phyloP scores from a whole-genome alignment of 2,329 filamentous ascomycete genomes.

The Colletotrichum scovillei region DNA sequence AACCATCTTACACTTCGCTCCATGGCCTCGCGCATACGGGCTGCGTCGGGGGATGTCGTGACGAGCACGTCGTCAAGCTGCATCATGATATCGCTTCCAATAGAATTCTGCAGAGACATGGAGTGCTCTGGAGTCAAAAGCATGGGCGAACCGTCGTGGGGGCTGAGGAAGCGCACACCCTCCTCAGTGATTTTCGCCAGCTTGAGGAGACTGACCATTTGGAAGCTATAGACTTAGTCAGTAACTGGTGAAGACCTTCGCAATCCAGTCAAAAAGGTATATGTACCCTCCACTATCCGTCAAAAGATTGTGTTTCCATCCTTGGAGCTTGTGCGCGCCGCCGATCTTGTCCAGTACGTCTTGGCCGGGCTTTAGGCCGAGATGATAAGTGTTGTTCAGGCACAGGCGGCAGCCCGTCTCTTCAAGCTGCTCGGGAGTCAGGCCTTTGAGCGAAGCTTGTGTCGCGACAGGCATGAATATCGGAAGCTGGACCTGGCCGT shows the following conservation, averaged over 20 bases:
- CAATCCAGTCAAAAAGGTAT: neutral
- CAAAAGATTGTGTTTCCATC: conserved; percentile 94
- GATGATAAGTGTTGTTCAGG: conserved; percentile 97
- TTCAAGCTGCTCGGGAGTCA: conserved; percentile 92
- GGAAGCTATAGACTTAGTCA: conserved; percentile 73
- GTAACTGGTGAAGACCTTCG: neutral
- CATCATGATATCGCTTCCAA: conserved; percentile 99
- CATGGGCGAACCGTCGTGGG: conserved; percentile 96
- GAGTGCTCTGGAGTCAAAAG: conserved; percentile 97
- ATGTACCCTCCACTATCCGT: conserved; percentile 80
- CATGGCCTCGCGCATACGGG: conserved; percentile 94
- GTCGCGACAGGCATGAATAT: conserved; percentile 99
- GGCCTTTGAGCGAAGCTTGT: conserved; percentile 92
- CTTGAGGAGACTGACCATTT: conserved; percentile 97
- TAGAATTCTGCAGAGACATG: conserved; percentile 94
- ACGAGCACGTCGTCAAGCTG: conserved; percentile 98
- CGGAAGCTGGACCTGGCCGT: conserved; percentile 89
- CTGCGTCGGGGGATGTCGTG: conserved; percentile 90
- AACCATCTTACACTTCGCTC: conserved; percentile 94
- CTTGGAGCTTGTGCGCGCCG: conserved; percentile 93
- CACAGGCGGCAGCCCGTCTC: conserved; percentile 90
- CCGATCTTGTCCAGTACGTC: conserved; percentile 87
- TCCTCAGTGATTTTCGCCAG: conserved; percentile 95
- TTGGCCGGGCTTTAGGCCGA: conserved; percentile 94
- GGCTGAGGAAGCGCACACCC: conserved; percentile 94